These are phyloP conservation scores for Asparagopsis taxiformis DNA, from an alignment of 31 red algal species.

Conservation along the genomic window DNA sequence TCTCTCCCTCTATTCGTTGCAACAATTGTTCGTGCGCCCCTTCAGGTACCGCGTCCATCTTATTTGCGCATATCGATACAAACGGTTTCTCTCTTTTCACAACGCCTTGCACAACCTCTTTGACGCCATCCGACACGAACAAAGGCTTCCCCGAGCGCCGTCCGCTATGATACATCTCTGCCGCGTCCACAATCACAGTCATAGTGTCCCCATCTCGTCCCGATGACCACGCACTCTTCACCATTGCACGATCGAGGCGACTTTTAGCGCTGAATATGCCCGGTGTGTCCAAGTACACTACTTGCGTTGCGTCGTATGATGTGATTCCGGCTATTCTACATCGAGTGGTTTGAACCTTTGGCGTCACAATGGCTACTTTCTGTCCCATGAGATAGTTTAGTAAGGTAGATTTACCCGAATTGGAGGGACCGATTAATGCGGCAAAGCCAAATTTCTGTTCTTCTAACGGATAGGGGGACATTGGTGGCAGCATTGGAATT, in stretches of 20 bases:
- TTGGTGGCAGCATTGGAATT: conserved; percentile 9
- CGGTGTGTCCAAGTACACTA: conserved; percentile 91
- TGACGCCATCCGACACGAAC: conserved; percentile 8
- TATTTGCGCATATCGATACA: conserved; percentile 69
- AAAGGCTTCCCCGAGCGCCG: not conserved
- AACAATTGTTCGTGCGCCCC: conserved; percentile 23
- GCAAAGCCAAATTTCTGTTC: conserved; percentile 80
- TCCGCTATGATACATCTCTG: conserved; percentile 38
- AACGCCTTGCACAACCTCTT: conserved; percentile 8
- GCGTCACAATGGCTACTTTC: conserved; percentile 96
- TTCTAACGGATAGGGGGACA: conserved; percentile 1
- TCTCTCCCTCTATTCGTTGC: conserved; percentile 4
- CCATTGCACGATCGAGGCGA: conserved; percentile 91
- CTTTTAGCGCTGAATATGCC: conserved; percentile 80
- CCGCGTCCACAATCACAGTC: conserved; percentile 76
- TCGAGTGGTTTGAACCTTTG: conserved; percentile 97
- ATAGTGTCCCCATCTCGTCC: conserved; percentile 76
- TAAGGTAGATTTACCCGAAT: conserved; percentile 99
- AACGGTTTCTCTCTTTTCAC: conserved; percentile 1
- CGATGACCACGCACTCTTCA: conserved; percentile 76
- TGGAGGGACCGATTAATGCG: conserved; percentile 90
- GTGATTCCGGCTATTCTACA: conserved; percentile 80
- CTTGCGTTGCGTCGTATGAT: conserved; percentile 63
- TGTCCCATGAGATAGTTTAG: conserved; percentile 86
- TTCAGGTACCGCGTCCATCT: conserved; percentile 77